phyloP scores from a whole-genome alignment of 2,329 filamentous ascomycete species.

The Drechslerella coelobrocha region DNA sequence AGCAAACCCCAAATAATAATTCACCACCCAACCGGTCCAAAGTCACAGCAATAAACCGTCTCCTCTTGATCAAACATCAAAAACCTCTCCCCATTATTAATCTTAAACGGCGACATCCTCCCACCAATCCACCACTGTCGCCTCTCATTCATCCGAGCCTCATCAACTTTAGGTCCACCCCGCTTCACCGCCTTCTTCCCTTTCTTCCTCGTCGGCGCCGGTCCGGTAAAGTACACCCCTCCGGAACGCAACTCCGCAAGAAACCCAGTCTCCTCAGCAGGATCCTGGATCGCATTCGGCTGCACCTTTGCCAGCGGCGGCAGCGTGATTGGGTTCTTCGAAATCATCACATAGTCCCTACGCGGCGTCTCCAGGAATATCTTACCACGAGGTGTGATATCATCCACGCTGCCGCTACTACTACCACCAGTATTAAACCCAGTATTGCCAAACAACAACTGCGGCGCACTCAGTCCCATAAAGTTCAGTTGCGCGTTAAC shows the following conservation, averaged over 20 bases:
- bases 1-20: not conserved
- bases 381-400: slow-evolving; percentile 20
- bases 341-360: slow-evolving; percentile 27
- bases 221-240: slow-evolving; percentile 28
- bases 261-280: slow-evolving; percentile 3
- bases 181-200: slow-evolving; percentile 15
- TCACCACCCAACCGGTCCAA: slow-evolving; percentile 48
- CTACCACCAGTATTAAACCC: too few species aligned
- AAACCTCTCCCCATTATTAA: slow-evolving; percentile 43
- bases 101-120: slow-evolving; percentile 25
- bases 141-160: slow-evolving; percentile 20
- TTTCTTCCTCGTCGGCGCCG: slow-evolving; percentile 10
- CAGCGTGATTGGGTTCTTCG: slow-evolving; percentile 28
- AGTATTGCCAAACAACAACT: not conserved
- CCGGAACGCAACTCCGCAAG: slow-evolving; percentile 17
- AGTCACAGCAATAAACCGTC: slow-evolving; percentile 48
- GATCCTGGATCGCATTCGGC: slow-evolving; percentile 43
- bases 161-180: slow-evolving; percentile 10
- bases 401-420: too few species aligned
- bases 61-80: slow-evolving; percentile 48
- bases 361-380: slow-evolving; percentile 39
- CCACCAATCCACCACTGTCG: slow-evolving; percentile 46
- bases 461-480: slow-evolving; percentile 15
- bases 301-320: slow-evolving; percentile 33
- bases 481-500: slow-evolving; percentile 8